Evolutionary conservation across 2,329 filamentous ascomycete species (phyloP), one percentile per base, ranked within the genome.

Genomic region (Stachybotrys echinatus): DNA sequence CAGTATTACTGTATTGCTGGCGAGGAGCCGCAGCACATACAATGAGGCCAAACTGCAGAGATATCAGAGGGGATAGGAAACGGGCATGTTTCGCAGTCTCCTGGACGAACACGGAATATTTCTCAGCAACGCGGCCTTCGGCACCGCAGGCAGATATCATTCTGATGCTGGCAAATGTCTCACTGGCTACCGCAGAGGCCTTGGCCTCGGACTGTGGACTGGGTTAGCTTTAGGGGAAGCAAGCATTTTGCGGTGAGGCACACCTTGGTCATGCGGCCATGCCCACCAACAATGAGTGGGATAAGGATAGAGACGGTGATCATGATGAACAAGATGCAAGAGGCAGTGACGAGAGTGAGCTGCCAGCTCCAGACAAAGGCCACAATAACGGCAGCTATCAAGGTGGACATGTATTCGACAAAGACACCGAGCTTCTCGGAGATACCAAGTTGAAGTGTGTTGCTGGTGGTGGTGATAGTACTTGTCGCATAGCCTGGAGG

Each of bases 91-190:
- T 68, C 50, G 71, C 75, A 2, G 79, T 75, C 49, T 80, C 74
- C n/a, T 75, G 68, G 19, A 82, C 75, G 71, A 77, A 83, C 5
- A 69, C 65, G 14, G 73, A 64, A 58, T 84, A 85, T 31, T 76
- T 79, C 45, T 70, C 65, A 0, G 72, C 67, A 49, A 84, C 74
- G 6, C 78, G 74, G 14, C 65, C 60, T 60, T 85, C 79, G 12
- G 83, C 83, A 34, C 81, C 81, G 56, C 81, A 85, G 1, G 83
- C 83, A 37, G 78, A 73, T 31, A 87, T 72, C 73, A 85, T 86
- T 6, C 81, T 72, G 34, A 85, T 79, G 46, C 76, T 77, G 1
- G 74, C 69, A 55, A 87, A 74, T 3, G 80, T 72, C 62, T 87
- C 83, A 49, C 80, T 82, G 1, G 83, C 83, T 4, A 86, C 70